A percentile compares a stretch with the other conserved stretches of the same genome.
phyloP scores from a whole-genome alignment of 179 eudicot species.

The Beta lomatogona region DNA sequence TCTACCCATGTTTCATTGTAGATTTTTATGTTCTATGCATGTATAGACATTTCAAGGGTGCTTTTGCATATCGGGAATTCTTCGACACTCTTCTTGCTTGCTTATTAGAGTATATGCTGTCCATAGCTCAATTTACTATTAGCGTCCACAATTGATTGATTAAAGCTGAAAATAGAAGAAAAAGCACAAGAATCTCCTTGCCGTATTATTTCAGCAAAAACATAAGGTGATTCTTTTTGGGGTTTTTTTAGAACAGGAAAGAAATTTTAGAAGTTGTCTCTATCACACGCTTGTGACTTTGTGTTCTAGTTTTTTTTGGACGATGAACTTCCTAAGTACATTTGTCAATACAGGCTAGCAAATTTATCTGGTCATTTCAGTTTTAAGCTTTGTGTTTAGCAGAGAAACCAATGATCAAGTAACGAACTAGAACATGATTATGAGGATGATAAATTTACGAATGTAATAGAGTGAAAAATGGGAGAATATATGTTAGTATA shows the following conservation, averaged over 20 bases:
- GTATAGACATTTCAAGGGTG: not conserved
- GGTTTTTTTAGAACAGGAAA: too few relatives aligned
- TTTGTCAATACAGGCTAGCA: not conserved
- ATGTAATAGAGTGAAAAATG: not conserved
- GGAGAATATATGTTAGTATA: not conserved
- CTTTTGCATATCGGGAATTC: not conserved
- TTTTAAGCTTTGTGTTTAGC: not conserved
- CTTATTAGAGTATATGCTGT: not conserved
- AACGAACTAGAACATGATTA: not conserved
- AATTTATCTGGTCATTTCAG: not conserved
- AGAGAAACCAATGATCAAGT: not conserved
- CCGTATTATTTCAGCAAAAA: too few relatives aligned
- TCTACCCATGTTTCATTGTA: not conserved
- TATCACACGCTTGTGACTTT: not conserved
- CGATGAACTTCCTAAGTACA: not conserved
- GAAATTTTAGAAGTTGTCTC: not conserved
- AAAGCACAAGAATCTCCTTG: too few relatives aligned
- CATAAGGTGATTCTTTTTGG: too few relatives aligned
- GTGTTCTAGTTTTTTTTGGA: not conserved
- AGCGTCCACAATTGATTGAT: not conserved
- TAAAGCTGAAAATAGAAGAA: not conserved
- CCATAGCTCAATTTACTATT: not conserved
- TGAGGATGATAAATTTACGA: slow-evolving; percentile 1
- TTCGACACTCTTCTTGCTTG: not conserved
- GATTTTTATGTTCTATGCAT: not conserved